Base-by-base conservation (phyloP, 805 yeast genomes). In the Yarrowia alimentaria region DNA sequence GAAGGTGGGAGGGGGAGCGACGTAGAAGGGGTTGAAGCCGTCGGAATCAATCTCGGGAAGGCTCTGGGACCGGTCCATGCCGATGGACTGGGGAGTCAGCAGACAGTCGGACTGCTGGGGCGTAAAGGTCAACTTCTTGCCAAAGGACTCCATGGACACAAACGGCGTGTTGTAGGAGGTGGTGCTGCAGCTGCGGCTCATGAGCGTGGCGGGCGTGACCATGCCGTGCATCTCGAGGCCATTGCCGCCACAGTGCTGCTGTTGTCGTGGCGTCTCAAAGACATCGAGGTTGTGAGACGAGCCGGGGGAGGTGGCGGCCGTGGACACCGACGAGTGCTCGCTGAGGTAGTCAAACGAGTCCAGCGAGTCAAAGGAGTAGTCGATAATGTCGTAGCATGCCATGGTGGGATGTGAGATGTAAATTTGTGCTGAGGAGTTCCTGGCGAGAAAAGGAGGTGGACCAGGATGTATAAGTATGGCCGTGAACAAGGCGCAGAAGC, bases 291-390 rank as follows among this genome's bases (percentile, higher is more conserved):
- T 9, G 16, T 25, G 31, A 25, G 11, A 37, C 3, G 25, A 30
- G 3, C 47, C 47, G 7, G 47, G 47, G 10, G 25, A 18, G 19
- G 47, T 38, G 47, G 47, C 47, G 7, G 47, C 47, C 3, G 47
- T 38, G 14, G 21, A 14, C 24, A 38, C 47, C 33, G 25, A 32
- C 33, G 25, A 32, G 25, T 19, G 18, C 32, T 38, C 47, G 24
- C 25, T 18, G 24, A 38, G 11, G 33, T 38, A 38, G 32, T 38
- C 47, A 18, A 38, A 38, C 47, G 47, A 38, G 47, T 38, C 47
- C 12, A 38, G 47, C 10, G 47, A 38, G 18, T 38, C 47, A 28
- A 38, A 38, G 19, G 47, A 38, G 47, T 38, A 38, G 47, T 38
- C 47, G 47, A 13, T 28, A 32, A 38, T 28, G 10, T 38, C 47